These are phyloP conservation scores for Pelargonium cotyledonis DNA, from an alignment of 441 rosid species.

Conservation along the genomic window DNA sequence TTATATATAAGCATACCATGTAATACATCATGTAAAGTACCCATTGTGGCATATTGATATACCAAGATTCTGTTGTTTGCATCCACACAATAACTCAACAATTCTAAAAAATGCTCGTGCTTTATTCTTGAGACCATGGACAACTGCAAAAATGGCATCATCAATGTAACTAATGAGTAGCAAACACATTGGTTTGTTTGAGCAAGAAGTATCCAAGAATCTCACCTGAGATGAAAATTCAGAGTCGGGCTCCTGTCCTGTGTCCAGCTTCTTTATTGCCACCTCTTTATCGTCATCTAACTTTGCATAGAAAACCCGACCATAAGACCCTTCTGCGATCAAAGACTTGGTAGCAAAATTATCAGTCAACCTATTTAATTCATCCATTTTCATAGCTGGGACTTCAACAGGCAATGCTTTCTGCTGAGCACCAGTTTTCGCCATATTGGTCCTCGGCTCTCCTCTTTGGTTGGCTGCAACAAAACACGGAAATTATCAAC, in stretches of 20 bases:
- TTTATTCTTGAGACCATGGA: slow-evolving; percentile 77
- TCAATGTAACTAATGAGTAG: not conserved
- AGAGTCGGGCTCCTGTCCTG: slow-evolving; percentile 64
- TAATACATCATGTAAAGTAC: slow-evolving; percentile 86
- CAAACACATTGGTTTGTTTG: not conserved
- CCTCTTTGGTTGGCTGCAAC: not conserved
- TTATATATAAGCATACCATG: slow-evolving; percentile 45
- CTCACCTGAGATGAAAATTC: slow-evolving; percentile 83
- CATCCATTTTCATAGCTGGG: slow-evolving; percentile 57
- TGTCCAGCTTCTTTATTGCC: slow-evolving; percentile 89
- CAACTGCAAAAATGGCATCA: slow-evolving; percentile 36
- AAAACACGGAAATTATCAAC: not conserved
- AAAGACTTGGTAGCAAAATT: slow-evolving; percentile 83
- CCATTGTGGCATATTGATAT: slow-evolving; percentile 94
- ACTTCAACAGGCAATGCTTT: slow-evolving; percentile 72
- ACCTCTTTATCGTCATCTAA: slow-evolving; percentile 53
- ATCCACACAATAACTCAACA: slow-evolving; percentile 82
- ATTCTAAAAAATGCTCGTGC: slow-evolving; percentile 71
- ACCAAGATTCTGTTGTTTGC: slow-evolving; percentile 77
- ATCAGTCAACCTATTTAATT: slow-evolving; percentile 76
- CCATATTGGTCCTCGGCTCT: not conserved
- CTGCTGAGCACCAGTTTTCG: slow-evolving; percentile 53
- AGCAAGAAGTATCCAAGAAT: not conserved
- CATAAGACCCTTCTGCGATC: slow-evolving; percentile 97
- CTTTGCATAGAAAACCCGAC: slow-evolving; percentile 80